Conservation (phyloP, 805 yeast species). For the Kockiozyma suomiensis region DNA sequence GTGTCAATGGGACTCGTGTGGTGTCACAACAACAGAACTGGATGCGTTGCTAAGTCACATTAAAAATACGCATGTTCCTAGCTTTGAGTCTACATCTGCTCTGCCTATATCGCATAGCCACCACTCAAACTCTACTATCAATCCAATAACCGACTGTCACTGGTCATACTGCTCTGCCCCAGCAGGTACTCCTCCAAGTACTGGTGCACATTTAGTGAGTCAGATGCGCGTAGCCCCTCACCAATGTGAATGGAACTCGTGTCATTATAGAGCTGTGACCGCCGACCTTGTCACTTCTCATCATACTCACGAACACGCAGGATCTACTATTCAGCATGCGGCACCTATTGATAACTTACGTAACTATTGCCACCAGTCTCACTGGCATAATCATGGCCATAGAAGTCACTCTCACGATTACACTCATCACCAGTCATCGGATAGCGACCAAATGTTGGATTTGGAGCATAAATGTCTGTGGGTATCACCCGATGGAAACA, state of each 20-base stretch:
- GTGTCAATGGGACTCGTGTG: conserved; percentile 49
- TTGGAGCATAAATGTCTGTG: conserved; percentile 28
- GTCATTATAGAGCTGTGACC: conserved; percentile 60
- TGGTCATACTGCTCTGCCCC: conserved; percentile 34
- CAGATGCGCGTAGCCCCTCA: conserved; percentile 19
- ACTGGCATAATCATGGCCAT: conserved; percentile 4
- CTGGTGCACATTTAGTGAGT: conserved; percentile 30
- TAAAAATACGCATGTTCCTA: conserved; percentile 25
- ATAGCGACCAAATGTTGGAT: conserved; percentile 1
- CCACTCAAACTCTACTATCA: neutral
- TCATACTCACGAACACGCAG: neutral
- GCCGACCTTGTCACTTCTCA: conserved; percentile 58
- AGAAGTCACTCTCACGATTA: neutral
- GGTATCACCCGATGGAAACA: conserved; percentile 30
- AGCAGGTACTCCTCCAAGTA: conserved; percentile 6
- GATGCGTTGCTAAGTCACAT: conserved; percentile 39
- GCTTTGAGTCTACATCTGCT: neutral
- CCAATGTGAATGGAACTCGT: conserved; percentile 76
- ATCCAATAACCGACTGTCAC: conserved; percentile 27
- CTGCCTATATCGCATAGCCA: neutral
- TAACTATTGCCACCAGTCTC: neutral
- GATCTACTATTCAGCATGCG: neutral
- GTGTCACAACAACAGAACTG: conserved; percentile 39
- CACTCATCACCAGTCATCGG: neutral
- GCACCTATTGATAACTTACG: neutral